Conservation (phyloP, 169 alveolate genomes). For the Plasmodium knowlesi region DNA sequence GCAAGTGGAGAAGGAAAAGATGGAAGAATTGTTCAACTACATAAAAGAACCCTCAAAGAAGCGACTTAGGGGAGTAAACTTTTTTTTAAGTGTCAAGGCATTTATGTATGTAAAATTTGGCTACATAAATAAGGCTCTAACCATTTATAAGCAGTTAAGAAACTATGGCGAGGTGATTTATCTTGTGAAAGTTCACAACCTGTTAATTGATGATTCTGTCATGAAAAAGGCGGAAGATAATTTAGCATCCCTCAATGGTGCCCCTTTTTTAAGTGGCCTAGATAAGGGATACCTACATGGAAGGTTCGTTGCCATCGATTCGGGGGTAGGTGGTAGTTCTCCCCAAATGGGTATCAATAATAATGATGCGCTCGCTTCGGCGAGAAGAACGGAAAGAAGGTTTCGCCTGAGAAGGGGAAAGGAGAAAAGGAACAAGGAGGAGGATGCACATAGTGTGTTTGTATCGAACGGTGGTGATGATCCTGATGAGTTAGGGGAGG, state of each 20-base stretch:
- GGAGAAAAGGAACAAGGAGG: neutral
- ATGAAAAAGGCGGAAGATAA: conserved; percentile 4
- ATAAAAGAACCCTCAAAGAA: neutral
- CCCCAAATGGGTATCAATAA: too few species aligned
- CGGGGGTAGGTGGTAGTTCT: too few species aligned
- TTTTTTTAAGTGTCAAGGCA: conserved; percentile 21
- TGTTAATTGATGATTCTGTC: conserved; percentile 16
- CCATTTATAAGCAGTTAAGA: neutral
- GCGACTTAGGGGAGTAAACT: neutral
- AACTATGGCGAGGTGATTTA: conserved; percentile 8
- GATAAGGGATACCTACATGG: neutral
- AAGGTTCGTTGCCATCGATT: neutral
- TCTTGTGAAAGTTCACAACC: conserved; percentile 3
- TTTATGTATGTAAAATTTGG: conserved; percentile 30
- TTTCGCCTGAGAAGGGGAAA: neutral
- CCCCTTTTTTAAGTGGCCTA: neutral
- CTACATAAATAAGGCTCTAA: conserved; percentile 14
- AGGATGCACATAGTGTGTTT: neutral
- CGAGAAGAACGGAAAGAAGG: neutral
- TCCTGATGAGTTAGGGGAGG: neutral
- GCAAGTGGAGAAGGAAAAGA: conserved; percentile 7
- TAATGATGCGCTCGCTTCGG: too few species aligned
- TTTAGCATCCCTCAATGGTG: neutral
- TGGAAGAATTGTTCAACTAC: neutral
- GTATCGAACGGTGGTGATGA: neutral